Base-by-base conservation (phyloP, 306 rosid genomes). In the Acmispon strigosus region DNA sequence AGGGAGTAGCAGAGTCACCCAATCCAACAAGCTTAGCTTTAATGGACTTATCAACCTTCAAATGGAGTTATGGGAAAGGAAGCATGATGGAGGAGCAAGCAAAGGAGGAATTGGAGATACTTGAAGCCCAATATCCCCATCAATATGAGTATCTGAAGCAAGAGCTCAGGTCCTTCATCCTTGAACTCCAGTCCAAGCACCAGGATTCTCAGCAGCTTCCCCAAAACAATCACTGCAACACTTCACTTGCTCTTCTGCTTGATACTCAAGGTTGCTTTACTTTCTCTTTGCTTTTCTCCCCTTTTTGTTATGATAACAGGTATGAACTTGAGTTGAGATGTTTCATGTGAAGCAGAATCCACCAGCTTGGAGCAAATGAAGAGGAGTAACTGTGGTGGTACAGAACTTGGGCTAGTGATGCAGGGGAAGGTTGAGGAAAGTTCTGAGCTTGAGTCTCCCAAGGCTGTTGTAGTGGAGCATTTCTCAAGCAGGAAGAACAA, bases 161-260 rank as follows among this genome's bases (percentile, higher is more conserved):
- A 34, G 88, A 86, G 22, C 84, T 86, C 18, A 76, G 62, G n/a
- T 73, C 88, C 53, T 81, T 86, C 79, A 81, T 86, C 51, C 20
- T 57, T 54, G 77, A 62, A 10, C 77, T 62, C 29, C 81, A 74
- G 73, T 55, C 74, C 55, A 77, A 75, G n/a, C 15, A 69, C 29
- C 68, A 56, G 9, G 45, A 69, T 32, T 70, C 80, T 52, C 57
- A 55, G 11, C 68, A 9, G 1, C 14, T 52, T 14, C 17, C 73
- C 1, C 56, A 77, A 45, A 50, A 71, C 65, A 57, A 68, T 13
- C 36, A 20, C 77, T 36, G 19, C 62, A 43, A 3, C 79, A 37
- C 53, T 32, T 22, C 61, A 41, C 42, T 4, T 2, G 20, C 53
- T 70, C 32, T 27, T 27, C 32, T 76, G 66, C 16, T 10, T 39